These are phyloP conservation scores for Pichia pseudocactophila DNA, from an alignment of 805 yeast genomes.

Conservation along the genomic window DNA sequence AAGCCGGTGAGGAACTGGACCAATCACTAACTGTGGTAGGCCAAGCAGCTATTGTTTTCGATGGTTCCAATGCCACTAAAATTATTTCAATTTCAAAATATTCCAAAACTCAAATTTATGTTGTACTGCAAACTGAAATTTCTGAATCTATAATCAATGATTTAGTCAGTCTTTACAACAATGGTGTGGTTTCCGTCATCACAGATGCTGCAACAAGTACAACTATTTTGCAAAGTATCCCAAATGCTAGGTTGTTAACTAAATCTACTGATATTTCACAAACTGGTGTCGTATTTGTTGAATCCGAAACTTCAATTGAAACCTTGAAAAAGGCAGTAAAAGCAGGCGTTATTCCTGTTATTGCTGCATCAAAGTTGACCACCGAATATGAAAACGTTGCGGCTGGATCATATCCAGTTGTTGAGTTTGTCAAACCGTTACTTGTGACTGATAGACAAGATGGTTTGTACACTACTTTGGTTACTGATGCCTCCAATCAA, in stretches of 20 bases:
- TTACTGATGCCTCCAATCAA: slow-evolving; percentile 57
- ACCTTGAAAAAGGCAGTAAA: slow-evolving; percentile 1
- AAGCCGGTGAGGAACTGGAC: slow-evolving; percentile 10
- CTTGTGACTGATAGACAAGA: slow-evolving; percentile 79
- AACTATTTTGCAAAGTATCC: slow-evolving; percentile 21
- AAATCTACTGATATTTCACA: slow-evolving; percentile 4
- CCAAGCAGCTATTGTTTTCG: slow-evolving; percentile 20
- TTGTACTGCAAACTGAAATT: slow-evolving; percentile 17
- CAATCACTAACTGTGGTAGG: slow-evolving; percentile 21
- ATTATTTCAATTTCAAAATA: slow-evolving; percentile 12
- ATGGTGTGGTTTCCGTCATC: slow-evolving; percentile 24
- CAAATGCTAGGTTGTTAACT: slow-evolving; percentile 25
- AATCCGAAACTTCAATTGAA: neutral
- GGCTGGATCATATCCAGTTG: slow-evolving; percentile 26
- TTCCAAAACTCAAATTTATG: slow-evolving; percentile 11
- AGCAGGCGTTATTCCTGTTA: slow-evolving; percentile 31
- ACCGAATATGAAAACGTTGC: slow-evolving; percentile 25
- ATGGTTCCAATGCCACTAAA: slow-evolving; percentile 12
- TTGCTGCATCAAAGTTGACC: slow-evolving; percentile 24
- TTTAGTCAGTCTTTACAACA: slow-evolving; percentile 22
- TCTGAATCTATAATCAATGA: slow-evolving; percentile 16
- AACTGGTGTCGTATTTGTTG: neutral
- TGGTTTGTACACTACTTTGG: slow-evolving; percentile 78
- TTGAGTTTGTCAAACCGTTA: slow-evolving; percentile 37
- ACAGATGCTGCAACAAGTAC: slow-evolving; percentile 15